Conservation (phyloP, 2,329 filamentous ascomycete species). For the Neofusicoccum sp. region DNA sequence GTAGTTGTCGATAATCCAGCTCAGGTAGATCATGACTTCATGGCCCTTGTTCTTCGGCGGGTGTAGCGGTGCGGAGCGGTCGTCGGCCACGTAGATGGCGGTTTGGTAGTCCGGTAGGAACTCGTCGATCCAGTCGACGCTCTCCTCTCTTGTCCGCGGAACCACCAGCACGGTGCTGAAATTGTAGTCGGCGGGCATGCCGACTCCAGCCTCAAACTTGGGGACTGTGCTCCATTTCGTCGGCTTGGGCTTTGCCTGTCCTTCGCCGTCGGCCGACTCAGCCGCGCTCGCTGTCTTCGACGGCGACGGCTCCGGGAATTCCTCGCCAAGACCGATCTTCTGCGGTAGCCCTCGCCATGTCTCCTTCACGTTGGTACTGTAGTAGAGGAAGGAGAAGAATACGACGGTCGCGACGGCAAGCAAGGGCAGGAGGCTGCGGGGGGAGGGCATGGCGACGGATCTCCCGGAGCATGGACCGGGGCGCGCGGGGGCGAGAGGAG, state of each 20-base stretch:
- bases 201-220: slow-evolving; percentile 35
- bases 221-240: slow-evolving; percentile 42
- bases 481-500: neutral
- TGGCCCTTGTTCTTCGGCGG: slow-evolving; percentile 62
- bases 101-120: slow-evolving; percentile 53
- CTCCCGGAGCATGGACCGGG: neutral
- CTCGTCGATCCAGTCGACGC: slow-evolving; percentile 57
- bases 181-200: slow-evolving; percentile 47
- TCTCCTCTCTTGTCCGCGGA: slow-evolving; percentile 54
- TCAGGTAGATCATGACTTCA: slow-evolving; percentile 65
- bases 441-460: slow-evolving; percentile 18
- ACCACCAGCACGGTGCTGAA: slow-evolving; percentile 61
- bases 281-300: slow-evolving; percentile 20
- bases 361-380: slow-evolving; percentile 34
- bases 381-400: slow-evolving; percentile 42
- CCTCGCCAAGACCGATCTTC: slow-evolving; percentile 44
- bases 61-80: slow-evolving; percentile 49
- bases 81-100: slow-evolving; percentile 57
- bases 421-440: slow-evolving; percentile 34
- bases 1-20: slow-evolving; percentile 65
- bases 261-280: slow-evolving; percentile 33
- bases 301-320: slow-evolving; percentile 27
- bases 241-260: neutral
- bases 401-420: slow-evolving; percentile 32
- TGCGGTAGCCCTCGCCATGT: slow-evolving; percentile 45